Evolutionary conservation across 2,329 filamentous ascomycete species (phyloP).

Genomic region (Ceratocystis diversiconidia): DNA sequence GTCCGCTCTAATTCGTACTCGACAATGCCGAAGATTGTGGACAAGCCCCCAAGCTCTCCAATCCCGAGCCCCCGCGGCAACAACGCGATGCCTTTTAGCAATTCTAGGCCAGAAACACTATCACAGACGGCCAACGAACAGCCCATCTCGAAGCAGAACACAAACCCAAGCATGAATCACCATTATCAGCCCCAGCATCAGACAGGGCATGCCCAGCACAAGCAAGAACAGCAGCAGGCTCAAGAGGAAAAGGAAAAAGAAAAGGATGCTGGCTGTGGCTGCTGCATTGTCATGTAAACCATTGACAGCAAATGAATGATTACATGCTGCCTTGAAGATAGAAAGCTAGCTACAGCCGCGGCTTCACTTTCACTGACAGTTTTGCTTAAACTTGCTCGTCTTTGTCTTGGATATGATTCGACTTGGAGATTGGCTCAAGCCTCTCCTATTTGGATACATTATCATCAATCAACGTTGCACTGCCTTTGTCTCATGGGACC

Average conservation of each 20-base stretch:
- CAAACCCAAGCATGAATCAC: not conserved
- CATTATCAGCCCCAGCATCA: not conserved
- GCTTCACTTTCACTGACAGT: not conserved
- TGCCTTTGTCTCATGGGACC: too few species aligned
- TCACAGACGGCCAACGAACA: not conserved
- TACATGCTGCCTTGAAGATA: not conserved
- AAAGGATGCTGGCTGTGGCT: slow-evolving; percentile 34
- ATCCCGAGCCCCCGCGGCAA: slow-evolving; percentile 24
- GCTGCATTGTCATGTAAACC: slow-evolving; percentile 37
- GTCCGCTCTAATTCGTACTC: slow-evolving; percentile 38
- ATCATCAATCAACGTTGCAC: too few species aligned
- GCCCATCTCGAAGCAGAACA: slow-evolving; percentile 21
- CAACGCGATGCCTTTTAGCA: slow-evolving; percentile 3
- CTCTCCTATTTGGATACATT: too few species aligned
- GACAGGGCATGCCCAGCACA: slow-evolving; percentile 7
- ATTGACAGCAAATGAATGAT: not conserved
- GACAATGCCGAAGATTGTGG: slow-evolving; percentile 47
- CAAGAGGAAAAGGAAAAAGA: slow-evolving; percentile 28
- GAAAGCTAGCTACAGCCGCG: not conserved
- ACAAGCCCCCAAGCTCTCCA: slow-evolving; percentile 25
- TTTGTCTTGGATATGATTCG: not conserved
- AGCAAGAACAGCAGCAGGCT: slow-evolving; percentile 20
- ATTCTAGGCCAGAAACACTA: slow-evolving; percentile 6
- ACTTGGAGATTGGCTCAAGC: too few species aligned
- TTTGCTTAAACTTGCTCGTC: not conserved